Evolutionary conservation across 2,329 filamentous ascomycete genomes (phyloP).

Genomic region (Monosporascus sp.): DNA sequence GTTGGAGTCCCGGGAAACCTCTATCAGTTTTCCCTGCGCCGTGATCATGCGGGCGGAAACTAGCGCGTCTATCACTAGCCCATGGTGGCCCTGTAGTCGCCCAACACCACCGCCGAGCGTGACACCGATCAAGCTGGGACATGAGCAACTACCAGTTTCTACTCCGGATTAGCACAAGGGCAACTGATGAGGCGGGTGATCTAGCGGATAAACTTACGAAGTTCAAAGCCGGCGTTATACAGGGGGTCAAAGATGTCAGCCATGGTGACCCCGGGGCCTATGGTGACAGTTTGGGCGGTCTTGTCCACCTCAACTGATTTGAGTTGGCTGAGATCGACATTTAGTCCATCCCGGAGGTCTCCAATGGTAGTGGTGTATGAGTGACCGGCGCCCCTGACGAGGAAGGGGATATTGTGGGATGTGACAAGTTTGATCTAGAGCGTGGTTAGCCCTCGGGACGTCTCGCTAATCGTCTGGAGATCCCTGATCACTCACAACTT

Average conservation of each 20-base stretch:
- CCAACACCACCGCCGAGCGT: conserved; percentile 18
- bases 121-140: conserved; percentile 11
- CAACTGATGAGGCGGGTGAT: no score
- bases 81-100: conserved; percentile 10
- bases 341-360: conserved; percentile 20
- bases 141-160: conserved; percentile 7
- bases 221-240: conserved; percentile 8
- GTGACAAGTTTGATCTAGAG: conserved; percentile 11
- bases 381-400: conserved; percentile 30
- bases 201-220: conserved; percentile 5
- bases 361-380: conserved; percentile 24
- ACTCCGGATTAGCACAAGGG: background rate
- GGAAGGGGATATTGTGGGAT: conserved; percentile 26
- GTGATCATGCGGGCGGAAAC: conserved; percentile 20
- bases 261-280: conserved; percentile 4
- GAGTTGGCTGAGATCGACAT: conserved; percentile 27
- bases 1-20: conserved; percentile 6
- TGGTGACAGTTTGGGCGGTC: conserved; percentile 11
- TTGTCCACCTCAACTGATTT: conserved; percentile 17
- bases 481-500: background rate
- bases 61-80: conserved; percentile 21
- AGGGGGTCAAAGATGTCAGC: conserved; percentile 5
- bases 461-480: no score
- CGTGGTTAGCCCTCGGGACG: no score
- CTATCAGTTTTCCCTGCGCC: conserved; percentile 14